phyloP scores from a whole-genome alignment of 208 protist genomes.

The Trichomonas tenax region DNA sequence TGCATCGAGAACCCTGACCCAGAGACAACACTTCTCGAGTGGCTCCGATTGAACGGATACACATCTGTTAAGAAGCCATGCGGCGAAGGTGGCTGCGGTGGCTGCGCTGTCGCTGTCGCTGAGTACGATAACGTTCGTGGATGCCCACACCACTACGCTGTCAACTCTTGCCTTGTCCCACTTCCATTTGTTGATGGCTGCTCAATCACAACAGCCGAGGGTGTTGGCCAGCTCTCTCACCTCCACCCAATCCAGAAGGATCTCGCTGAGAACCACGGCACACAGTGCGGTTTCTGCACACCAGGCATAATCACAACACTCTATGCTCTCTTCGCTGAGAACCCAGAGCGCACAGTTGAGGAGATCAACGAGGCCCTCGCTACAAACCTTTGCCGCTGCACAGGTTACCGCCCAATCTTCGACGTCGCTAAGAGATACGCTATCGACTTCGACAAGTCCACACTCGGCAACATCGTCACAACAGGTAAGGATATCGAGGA shows the following conservation, averaged over 20 bases:
- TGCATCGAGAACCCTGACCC: not conserved
- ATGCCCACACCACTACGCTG: conserved; percentile 2
- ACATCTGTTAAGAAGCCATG: conserved; percentile 31
- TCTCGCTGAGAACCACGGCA: conserved; percentile 41
- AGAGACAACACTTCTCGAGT: conserved; percentile 27
- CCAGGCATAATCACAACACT: conserved; percentile 56
- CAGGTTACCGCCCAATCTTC: conserved; percentile 63
- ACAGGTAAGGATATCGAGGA: not conserved
- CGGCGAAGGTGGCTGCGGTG: conserved; percentile 38
- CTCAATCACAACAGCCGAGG: conserved; percentile 47
- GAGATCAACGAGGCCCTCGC: conserved; percentile 29
- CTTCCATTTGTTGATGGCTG: conserved; percentile 44
- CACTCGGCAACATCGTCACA: not conserved
- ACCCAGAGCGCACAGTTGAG: not conserved
- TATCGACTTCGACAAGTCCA: conserved; percentile 24
- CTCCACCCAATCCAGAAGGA: conserved; percentile 38
- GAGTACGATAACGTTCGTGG: not conserved
- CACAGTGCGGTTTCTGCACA: conserved; percentile 65
- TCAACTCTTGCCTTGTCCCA: conserved; percentile 56
- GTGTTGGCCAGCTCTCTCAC: conserved; percentile 5
- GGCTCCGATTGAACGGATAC: conserved; percentile 31
- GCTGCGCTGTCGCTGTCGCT: conserved; percentile 32
- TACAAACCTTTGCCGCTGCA: conserved; percentile 68
- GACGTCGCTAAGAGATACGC: conserved; percentile 45
- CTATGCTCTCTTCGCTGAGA: conserved; percentile 37